These are phyloP conservation scores for Trematosphaeria pertusa DNA, from an alignment of 2,329 filamentous ascomycete species.

Conservation along the genomic window DNA sequence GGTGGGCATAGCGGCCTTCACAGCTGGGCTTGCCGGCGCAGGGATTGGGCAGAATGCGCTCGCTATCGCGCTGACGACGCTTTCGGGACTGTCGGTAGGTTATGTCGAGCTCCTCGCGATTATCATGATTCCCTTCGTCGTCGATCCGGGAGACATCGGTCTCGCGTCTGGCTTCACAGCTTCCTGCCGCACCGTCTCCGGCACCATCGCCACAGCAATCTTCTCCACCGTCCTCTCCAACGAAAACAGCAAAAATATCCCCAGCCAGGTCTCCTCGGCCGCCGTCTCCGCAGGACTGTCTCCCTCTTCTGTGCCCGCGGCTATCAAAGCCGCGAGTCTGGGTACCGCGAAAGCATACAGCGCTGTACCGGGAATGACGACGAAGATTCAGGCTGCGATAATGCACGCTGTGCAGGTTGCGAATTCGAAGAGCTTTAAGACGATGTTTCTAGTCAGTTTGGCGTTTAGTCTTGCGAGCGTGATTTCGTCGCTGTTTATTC, in stretches of 20 bases:
- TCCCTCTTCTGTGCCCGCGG: neutral
- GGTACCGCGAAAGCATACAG: slow-evolving; percentile 1
- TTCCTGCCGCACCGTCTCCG: slow-evolving; percentile 49
- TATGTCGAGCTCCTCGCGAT: slow-evolving; percentile 37
- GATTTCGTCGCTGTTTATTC: slow-evolving; percentile 1
- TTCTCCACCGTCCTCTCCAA: slow-evolving; percentile 37
- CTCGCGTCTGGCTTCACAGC: slow-evolving; percentile 55
- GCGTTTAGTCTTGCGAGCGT: slow-evolving; percentile 6
- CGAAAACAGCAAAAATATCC: slow-evolving; percentile 24
- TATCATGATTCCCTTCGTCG: slow-evolving; percentile 55
- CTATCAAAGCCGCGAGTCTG: slow-evolving; percentile 1
- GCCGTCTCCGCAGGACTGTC: slow-evolving; percentile 21
- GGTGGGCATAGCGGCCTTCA: slow-evolving; percentile 24
- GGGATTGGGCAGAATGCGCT: slow-evolving; percentile 12
- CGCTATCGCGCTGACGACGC: slow-evolving; percentile 25
- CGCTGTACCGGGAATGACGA: neutral
- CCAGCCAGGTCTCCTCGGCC: slow-evolving; percentile 29
- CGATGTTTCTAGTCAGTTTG: neutral
- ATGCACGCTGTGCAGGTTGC: neutral
- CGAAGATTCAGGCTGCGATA: neutral
- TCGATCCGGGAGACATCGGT: slow-evolving; percentile 57
- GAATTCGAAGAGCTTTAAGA: slow-evolving; percentile 6
- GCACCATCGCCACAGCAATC: slow-evolving; percentile 33
- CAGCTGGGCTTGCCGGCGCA: slow-evolving; percentile 25
- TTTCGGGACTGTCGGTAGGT: slow-evolving; percentile 27